These are phyloP conservation scores for Abelmoschus esculentus DNA, from an alignment of 345 rosid species.

Conservation along the genomic window DNA sequence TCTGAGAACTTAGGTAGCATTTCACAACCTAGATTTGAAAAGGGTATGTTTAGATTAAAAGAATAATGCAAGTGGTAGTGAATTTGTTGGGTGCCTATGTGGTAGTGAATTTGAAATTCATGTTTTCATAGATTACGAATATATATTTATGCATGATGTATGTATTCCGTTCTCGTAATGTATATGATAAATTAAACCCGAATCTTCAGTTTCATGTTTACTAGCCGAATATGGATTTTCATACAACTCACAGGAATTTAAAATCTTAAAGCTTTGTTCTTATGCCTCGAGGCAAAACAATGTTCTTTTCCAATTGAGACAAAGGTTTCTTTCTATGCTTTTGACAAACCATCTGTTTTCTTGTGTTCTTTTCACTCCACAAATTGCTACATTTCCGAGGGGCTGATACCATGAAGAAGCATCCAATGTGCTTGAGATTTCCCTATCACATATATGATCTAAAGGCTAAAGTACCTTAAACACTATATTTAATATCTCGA, in stretches of 20 bases:
- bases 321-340: neutral
- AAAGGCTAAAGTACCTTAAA: neutral
- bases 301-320: neutral
- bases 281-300: slow-evolving; percentile 9
- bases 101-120: neutral
- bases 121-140: neutral
- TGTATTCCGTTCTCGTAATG: neutral
- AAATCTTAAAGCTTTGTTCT: neutral
- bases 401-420: neutral
- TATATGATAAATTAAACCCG: neutral
- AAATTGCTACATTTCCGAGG: neutral
- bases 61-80: neutral
- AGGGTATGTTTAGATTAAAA: neutral
- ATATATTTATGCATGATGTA: neutral
- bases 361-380: neutral
- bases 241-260: neutral
- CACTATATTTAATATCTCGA: neutral
- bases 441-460: neutral
- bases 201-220: neutral
- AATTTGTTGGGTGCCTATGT: neutral
- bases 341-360: neutral
- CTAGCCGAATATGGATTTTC: neutral
- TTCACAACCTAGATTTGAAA: neutral
- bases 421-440: neutral
- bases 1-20: neutral